Evolutionary conservation across 164 flowering plant species (phyloP).

Genomic region (Magnolia sinica): DNA sequence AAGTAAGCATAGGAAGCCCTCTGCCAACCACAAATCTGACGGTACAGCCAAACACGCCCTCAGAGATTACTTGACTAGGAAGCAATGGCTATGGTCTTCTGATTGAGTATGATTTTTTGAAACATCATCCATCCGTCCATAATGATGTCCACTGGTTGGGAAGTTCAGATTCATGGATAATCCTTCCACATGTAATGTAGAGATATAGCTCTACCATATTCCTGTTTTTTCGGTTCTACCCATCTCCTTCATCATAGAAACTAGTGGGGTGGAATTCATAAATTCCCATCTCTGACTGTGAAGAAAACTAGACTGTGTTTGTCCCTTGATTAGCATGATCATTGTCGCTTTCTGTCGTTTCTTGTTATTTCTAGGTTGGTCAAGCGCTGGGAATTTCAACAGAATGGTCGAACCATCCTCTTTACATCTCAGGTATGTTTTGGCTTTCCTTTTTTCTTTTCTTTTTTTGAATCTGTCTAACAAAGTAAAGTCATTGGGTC

Average conservation of each 20-base stretch:
- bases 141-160: not conserved
- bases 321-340: not conserved
- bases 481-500: not conserved
- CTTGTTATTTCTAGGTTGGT: constrained; percentile 51
- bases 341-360: not conserved
- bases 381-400: constrained; percentile 92
- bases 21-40: too few relatives aligned
- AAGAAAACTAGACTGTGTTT: not conserved
- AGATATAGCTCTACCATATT: not conserved
- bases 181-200: not conserved
- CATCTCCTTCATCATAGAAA: too few relatives aligned
- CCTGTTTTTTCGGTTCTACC: too few relatives aligned
- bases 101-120: not conserved
- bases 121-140: not conserved
- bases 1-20: too few relatives aligned
- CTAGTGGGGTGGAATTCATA: too few relatives aligned
- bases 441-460: not conserved
- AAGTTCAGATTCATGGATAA: not conserved
- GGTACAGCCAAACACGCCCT: too few relatives aligned
- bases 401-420: constrained; percentile 87
- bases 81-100: not conserved
- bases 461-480: not conserved
- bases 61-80: too few relatives aligned
- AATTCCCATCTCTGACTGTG: too few relatives aligned
- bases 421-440: constrained; percentile 61